Evolutionary conservation across 1,139 yeast species (phyloP).

Genomic region (Lodderomyces orthopsilosis): DNA sequence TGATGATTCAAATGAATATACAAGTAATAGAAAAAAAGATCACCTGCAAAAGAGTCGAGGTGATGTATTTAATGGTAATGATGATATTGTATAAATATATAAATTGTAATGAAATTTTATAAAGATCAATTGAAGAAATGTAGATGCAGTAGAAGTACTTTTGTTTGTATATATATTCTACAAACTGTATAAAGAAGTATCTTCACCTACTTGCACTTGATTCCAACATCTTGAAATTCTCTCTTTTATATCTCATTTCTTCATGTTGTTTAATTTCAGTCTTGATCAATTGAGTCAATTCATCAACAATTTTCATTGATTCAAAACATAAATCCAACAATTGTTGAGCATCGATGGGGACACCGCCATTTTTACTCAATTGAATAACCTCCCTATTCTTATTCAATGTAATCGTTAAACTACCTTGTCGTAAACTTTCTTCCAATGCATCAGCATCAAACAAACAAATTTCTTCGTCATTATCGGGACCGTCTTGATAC

Average conservation of each 20-base stretch:
- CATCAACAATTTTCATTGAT: constrained; percentile 64
- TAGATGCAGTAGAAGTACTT: too few relatives aligned
- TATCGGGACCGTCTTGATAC: neutral
- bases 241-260: constrained; percentile 26
- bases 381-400: constrained; percentile 90
- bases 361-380: constrained; percentile 85
- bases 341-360: constrained; percentile 72
- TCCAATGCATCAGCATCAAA: constrained; percentile 80
- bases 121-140: neutral
- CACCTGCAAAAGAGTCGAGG: neutral
- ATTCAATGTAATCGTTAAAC: constrained; percentile 79
- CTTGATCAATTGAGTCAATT: constrained; percentile 64
- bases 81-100: constrained; percentile 13
- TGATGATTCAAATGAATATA: constrained; percentile 2
- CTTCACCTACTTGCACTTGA: constrained; percentile 33
- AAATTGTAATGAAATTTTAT: neutral
- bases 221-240: constrained; percentile 34
- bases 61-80: constrained; percentile 3
- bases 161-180: too few relatives aligned
- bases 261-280: constrained; percentile 56
- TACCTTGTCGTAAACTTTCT: constrained; percentile 75
- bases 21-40: neutral
- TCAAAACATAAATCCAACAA: constrained; percentile 67
- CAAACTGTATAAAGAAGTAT: too few relatives aligned
- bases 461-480: constrained; percentile 44